phyloP scores from a whole-genome alignment of 2,329 filamentous ascomycete species.

The Zymoseptoria ardabiliae region DNA sequence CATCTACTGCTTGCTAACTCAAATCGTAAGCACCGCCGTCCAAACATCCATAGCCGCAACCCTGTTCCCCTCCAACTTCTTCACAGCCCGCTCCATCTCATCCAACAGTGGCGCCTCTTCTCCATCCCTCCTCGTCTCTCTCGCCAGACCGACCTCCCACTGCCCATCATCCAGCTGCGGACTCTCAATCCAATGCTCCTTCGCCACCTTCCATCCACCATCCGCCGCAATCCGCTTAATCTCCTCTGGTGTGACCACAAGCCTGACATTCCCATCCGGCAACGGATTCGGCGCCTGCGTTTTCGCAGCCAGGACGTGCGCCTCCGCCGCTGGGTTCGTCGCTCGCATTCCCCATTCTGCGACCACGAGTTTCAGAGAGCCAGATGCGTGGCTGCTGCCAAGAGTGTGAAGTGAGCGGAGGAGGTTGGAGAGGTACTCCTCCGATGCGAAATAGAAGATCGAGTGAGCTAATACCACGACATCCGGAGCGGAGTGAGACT shows the following conservation, averaged over 20 bases:
- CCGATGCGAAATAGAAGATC: slow-evolving; percentile 6
- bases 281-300: slow-evolving; percentile 37
- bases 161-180: slow-evolving; percentile 37
- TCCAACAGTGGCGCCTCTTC: slow-evolving; percentile 22
- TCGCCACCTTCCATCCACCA: slow-evolving; percentile 34
- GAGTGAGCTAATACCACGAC: slow-evolving; percentile 9
- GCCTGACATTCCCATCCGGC: slow-evolving; percentile 43
- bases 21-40: slow-evolving; percentile 9
- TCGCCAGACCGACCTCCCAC: slow-evolving; percentile 39
- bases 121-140: slow-evolving; percentile 8
- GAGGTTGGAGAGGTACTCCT: slow-evolving; percentile 1
- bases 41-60: slow-evolving; percentile 17
- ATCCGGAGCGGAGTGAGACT: background rate
- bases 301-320: slow-evolving; percentile 49
- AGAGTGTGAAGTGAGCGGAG: background rate
- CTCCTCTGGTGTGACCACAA: slow-evolving; percentile 36
- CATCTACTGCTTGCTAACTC: background rate
- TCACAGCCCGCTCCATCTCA: slow-evolving; percentile 8
- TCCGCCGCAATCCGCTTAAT: slow-evolving; percentile 33
- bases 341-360: slow-evolving; percentile 9
- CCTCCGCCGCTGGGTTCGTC: slow-evolving; percentile 26
- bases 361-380: slow-evolving; percentile 1
- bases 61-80: slow-evolving; percentile 1
- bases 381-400: background rate
- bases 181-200: slow-evolving; percentile 33